These are phyloP conservation scores for Penicillium macrosclerotiorum DNA, from an alignment of 495 filamentous ascomycete species.

Conservation along the genomic window DNA sequence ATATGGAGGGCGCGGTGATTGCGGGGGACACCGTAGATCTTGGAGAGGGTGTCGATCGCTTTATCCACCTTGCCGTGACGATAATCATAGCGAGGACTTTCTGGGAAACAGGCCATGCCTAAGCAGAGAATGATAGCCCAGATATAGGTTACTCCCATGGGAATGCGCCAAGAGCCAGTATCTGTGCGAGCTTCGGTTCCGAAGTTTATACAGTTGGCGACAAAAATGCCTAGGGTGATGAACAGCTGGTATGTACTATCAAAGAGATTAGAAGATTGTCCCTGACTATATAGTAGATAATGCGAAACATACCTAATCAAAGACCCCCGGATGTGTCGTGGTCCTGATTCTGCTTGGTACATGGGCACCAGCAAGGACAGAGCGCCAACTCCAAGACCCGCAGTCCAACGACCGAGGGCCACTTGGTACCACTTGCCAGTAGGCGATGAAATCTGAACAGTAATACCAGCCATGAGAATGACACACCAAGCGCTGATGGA, in stretches of 20 bases:
- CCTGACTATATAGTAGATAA: not conserved
- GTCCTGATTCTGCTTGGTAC: constrained; percentile 68
- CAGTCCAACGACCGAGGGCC: constrained; percentile 53
- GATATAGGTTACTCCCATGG: constrained; percentile 73
- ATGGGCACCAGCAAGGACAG: constrained; percentile 67
- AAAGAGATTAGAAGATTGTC: not conserved
- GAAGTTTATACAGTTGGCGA: constrained; percentile 76
- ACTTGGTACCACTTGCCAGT: constrained; percentile 50
- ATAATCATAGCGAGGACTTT: constrained; percentile 69
- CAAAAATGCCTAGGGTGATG: constrained; percentile 81
- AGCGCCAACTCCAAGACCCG: constrained; percentile 65
- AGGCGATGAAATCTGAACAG: constrained; percentile 61
- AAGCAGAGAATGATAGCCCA: constrained; percentile 68
- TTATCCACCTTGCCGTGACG: constrained; percentile 58
- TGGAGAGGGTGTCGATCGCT: constrained; percentile 63
- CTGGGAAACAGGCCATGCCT: constrained; percentile 69
- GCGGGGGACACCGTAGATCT: constrained; percentile 63
- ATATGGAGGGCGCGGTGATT: constrained; percentile 59
- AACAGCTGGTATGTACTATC: constrained; percentile 70
- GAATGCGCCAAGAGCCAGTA: constrained; percentile 68
- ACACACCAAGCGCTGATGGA: constrained; percentile 52
- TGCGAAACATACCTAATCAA: constrained; percentile 48
- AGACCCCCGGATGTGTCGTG: constrained; percentile 61
- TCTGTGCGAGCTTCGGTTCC: constrained; percentile 53
- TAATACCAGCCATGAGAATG: constrained; percentile 60